Percentiles rank a stretch among this genome's conserved stretches.
phyloP scores from a whole-genome alignment of 495 filamentous ascomycete genomes.

The Xylaria curta region DNA sequence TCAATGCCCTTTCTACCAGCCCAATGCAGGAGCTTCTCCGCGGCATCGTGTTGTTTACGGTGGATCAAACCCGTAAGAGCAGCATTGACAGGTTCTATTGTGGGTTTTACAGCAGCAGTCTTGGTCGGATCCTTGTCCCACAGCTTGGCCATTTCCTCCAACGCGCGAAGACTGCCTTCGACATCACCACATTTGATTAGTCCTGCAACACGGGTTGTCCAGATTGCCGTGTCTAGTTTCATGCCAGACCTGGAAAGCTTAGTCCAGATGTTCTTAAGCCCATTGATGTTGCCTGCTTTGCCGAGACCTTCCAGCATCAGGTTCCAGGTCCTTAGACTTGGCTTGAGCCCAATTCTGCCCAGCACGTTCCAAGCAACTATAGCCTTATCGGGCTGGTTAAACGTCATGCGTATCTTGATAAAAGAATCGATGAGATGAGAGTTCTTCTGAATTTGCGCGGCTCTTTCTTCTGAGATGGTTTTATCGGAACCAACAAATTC shows the following conservation, averaged over 20 bases:
- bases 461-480: slow-evolving; percentile 30
- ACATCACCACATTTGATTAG: slow-evolving; percentile 57
- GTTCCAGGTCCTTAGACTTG: slow-evolving; percentile 64
- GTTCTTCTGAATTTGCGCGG: slow-evolving; percentile 31
- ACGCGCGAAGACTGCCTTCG: slow-evolving; percentile 57
- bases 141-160: slow-evolving; percentile 64
- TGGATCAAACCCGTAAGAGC: slow-evolving; percentile 55
- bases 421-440: slow-evolving; percentile 61
- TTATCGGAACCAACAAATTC: slow-evolving; percentile 40
- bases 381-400: slow-evolving; percentile 55
- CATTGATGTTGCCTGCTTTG: slow-evolving; percentile 51
- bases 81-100: slow-evolving; percentile 68
- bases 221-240: slow-evolving; percentile 61
- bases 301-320: slow-evolving; percentile 67
- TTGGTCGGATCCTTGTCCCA: slow-evolving; percentile 50
- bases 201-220: slow-evolving; percentile 68
- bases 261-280: slow-evolving; percentile 64
- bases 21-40: slow-evolving; percentile 62
- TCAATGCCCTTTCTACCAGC: slow-evolving; percentile 61
- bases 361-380: slow-evolving; percentile 67
- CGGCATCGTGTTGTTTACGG: slow-evolving; percentile 38
- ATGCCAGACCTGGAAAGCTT: slow-evolving; percentile 58
- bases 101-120: slow-evolving; percentile 58
- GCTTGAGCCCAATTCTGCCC: slow-evolving; percentile 54
- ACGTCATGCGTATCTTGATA: slow-evolving; percentile 55